These are phyloP conservation scores for Aotearoamyces nothofagi DNA, from an alignment of 2,329 filamentous ascomycete genomes.

Conservation along the genomic window DNA sequence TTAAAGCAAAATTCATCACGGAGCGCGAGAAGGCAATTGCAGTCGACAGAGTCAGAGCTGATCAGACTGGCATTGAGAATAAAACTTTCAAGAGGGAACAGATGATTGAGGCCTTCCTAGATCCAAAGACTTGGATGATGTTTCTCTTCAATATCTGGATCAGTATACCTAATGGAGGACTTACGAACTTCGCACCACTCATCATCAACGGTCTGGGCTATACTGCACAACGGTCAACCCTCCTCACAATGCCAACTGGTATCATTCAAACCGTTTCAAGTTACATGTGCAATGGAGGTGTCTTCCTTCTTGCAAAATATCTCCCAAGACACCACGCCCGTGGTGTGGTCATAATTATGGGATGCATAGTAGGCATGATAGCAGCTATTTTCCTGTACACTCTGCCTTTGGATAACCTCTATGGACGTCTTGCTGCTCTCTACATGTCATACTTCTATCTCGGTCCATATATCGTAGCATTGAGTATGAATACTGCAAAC, in stretches of 20 bases:
- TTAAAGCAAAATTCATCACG: slow-evolving; percentile 25
- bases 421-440: slow-evolving; percentile 18
- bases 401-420: slow-evolving; percentile 16
- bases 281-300: slow-evolving; percentile 7
- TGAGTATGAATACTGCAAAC: too few species aligned
- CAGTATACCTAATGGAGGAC: slow-evolving; percentile 36
- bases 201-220: slow-evolving; percentile 28
- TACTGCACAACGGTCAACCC: slow-evolving; percentile 24
- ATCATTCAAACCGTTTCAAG: slow-evolving; percentile 24
- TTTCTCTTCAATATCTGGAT: slow-evolving; percentile 21
- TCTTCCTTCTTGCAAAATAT: slow-evolving; percentile 22
- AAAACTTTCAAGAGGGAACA: slow-evolving; percentile 32
- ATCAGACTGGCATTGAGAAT: slow-evolving; percentile 38
- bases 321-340: slow-evolving; percentile 23
- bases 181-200: slow-evolving; percentile 27
- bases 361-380: slow-evolving; percentile 30
- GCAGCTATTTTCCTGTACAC: slow-evolving; percentile 20
- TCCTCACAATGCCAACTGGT: slow-evolving; percentile 28
- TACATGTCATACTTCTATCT: slow-evolving; percentile 22
- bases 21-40: slow-evolving; percentile 26
- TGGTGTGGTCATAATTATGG: slow-evolving; percentile 25
- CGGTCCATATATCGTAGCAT: too few species aligned
- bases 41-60: slow-evolving; percentile 33
- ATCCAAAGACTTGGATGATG: slow-evolving; percentile 22
- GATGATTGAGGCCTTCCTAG: slow-evolving; percentile 30